Evolutionary conservation across 768 basidiomycete genomes (phyloP).

Genomic region (Russula brevipes): DNA sequence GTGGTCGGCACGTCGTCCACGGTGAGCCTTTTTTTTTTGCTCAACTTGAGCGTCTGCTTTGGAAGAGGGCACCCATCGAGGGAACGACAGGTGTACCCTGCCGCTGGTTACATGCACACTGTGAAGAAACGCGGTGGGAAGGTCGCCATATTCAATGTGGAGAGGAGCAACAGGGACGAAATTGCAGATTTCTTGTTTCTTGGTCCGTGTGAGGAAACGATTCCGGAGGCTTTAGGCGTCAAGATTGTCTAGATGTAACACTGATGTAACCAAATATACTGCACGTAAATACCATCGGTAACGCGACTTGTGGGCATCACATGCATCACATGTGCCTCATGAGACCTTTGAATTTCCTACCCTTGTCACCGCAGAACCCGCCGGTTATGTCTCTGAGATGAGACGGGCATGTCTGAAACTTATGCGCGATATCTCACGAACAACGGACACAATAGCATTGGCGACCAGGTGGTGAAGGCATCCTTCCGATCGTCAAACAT

Average conservation of each 20-base stretch:
- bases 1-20: slow-evolving; percentile 40
- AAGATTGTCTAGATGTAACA: background rate
- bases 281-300: background rate
- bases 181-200: slow-evolving; percentile 48
- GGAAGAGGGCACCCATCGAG: background rate
- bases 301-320: too few species aligned
- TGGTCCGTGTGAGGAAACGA: slow-evolving; percentile 44
- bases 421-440: background rate
- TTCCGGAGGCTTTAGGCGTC: slow-evolving; percentile 39
- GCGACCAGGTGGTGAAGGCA: background rate
- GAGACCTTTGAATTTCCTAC: too few species aligned
- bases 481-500: background rate
- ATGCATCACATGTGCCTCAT: too few species aligned
- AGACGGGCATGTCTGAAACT: background rate
- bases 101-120: slow-evolving; percentile 30
- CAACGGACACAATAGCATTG: background rate
- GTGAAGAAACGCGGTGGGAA: slow-evolving; percentile 33
- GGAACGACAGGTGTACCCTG: slow-evolving; percentile 32
- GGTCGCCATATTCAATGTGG: slow-evolving; percentile 36
- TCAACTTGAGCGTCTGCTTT: background rate
- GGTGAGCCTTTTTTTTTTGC: slow-evolving; percentile 2
- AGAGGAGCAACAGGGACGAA: slow-evolving; percentile 34
- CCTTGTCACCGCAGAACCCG: too few species aligned
- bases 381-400: too few species aligned
- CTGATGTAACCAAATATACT: background rate